Conservation (phyloP, 2,329 filamentous ascomycete genomes). For the Trichoderma citrinoviride region DNA sequence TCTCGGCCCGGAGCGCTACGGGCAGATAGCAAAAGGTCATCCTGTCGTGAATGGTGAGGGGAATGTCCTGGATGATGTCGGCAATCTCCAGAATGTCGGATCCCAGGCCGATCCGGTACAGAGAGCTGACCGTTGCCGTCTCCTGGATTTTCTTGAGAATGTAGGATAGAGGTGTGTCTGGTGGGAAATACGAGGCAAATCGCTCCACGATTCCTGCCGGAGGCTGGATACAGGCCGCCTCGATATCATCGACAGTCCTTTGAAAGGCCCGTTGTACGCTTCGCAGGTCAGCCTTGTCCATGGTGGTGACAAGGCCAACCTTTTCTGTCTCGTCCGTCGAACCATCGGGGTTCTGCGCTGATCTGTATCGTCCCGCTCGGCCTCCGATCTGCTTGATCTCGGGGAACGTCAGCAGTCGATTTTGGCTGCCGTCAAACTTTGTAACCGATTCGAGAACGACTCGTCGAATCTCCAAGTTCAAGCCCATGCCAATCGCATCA, state of each 20-base stretch:
- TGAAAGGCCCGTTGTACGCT: conserved; percentile 62
- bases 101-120: conserved; percentile 65
- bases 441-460: conserved; percentile 77
- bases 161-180: conserved; percentile 76
- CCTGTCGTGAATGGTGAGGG: conserved; percentile 70
- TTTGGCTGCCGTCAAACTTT: conserved; percentile 65
- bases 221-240: conserved; percentile 70
- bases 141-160: conserved; percentile 74
- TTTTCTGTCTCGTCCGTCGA: conserved; percentile 36
- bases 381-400: conserved; percentile 95
- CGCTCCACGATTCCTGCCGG: conserved; percentile 68
- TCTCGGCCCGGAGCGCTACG: conserved; percentile 51
- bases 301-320: conserved; percentile 73
- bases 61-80: conserved; percentile 69
- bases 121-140: conserved; percentile 59
- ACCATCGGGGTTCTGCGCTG: conserved; percentile 44
- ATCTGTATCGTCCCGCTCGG: conserved; percentile 81
- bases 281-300: conserved; percentile 67
- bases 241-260: conserved; percentile 62
- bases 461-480: conserved; percentile 89
- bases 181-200: conserved; percentile 79
- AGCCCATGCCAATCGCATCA: conserved; percentile 94
- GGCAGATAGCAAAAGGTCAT: conserved; percentile 74
- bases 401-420: conserved; percentile 62
- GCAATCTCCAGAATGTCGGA: conserved; percentile 63